Base-by-base conservation (phyloP, 371 early-diverging fungal species). In the Mucor lusitanicus region DNA sequence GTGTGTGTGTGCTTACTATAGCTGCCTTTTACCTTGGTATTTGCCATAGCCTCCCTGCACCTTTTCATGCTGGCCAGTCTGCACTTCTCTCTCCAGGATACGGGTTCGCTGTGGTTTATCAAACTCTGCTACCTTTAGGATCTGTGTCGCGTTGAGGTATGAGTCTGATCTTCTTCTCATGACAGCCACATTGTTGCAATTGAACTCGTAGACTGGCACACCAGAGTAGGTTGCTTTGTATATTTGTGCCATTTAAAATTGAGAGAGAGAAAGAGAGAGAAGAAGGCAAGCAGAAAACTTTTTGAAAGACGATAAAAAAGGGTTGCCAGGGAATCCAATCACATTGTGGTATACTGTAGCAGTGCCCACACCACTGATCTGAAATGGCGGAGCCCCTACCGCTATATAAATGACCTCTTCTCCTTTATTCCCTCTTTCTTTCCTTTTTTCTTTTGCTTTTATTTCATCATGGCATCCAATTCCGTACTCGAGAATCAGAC, bases 41-140 rank as follows among this genome's bases (percentile, higher is more conserved):
- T 95, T 95, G 42, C 97, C 97, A 61, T 96, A 95, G 6, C 97
- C 97, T 6, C 97, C 97, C 77, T 96, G 96, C 13, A 97, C 91
- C 75, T 95, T 95, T 59, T 96, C 96, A 61, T 92, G 94, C 48
- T 82, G 73, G n/a, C 93, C 94, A 1, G 72, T 85, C 64, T 88
- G 86, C 1, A 95, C 88, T 68, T 94, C 94, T 65, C 88, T 81
- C 74, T 97, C 97, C 48, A 97, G 81, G 60, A 97, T 95, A 63
- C 93, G 90, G 21, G 95, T 94, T 30, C 97, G 84, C 62, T 86
- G 85, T 0, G 90, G 91, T 83, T 96, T 96, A 63, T 96, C 96
- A 67, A 96, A 86, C 25, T 88, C 88, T 17, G 96, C 96, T 11
- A 95, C 96, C 79, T 97, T 97, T 23, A 97, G 84, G 58, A 96